A percentile compares a stretch with the other conserved stretches of the same genome.
phyloP scores from a whole-genome alignment of 2,329 filamentous ascomycete genomes.

The Apiospora aurea region DNA sequence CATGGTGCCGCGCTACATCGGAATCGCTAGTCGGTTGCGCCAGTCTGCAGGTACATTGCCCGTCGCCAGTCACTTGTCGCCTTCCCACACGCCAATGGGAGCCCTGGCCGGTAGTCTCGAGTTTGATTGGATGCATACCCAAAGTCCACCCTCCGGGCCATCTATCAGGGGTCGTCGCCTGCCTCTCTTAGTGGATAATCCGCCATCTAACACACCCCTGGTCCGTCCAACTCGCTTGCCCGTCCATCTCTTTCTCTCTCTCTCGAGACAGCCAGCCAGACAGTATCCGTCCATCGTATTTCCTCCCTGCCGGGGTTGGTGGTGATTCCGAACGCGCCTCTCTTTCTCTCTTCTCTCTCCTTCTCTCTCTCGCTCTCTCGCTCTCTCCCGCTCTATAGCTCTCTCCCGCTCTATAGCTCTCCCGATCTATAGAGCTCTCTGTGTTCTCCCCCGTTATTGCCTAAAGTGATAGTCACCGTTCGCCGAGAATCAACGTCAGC shows the following conservation, averaged over 20 bases:
- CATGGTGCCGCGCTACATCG: slow-evolving; percentile 12
- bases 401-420: background rate
- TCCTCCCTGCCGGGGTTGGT: background rate
- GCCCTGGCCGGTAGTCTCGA: background rate
- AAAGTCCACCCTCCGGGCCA: background rate
- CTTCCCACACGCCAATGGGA: slow-evolving; percentile 3
- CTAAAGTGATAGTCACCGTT: slow-evolving; percentile 2
- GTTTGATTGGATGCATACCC: background rate
- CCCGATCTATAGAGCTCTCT: background rate
- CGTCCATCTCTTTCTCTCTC: background rate
- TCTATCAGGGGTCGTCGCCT: slow-evolving; percentile 11
- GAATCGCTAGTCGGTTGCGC: slow-evolving; percentile 8
- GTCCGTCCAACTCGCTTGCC: slow-evolving; percentile 3
- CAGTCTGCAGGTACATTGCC: slow-evolving; percentile 15
- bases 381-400: background rate
- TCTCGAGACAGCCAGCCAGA: background rate
- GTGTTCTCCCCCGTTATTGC: background rate
- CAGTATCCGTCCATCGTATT: slow-evolving; percentile 11
- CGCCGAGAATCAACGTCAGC: background rate
- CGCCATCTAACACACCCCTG: slow-evolving; percentile 7
- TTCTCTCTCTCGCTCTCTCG: slow-evolving; percentile 26
- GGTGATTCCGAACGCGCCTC: background rate
- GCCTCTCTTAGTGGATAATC: background rate
- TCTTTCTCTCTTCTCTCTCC: background rate
- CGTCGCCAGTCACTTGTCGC: background rate